These are phyloP conservation scores for Leptodontidium sp. DNA, from an alignment of 2,329 filamentous ascomycete species.

Conservation along the genomic window DNA sequence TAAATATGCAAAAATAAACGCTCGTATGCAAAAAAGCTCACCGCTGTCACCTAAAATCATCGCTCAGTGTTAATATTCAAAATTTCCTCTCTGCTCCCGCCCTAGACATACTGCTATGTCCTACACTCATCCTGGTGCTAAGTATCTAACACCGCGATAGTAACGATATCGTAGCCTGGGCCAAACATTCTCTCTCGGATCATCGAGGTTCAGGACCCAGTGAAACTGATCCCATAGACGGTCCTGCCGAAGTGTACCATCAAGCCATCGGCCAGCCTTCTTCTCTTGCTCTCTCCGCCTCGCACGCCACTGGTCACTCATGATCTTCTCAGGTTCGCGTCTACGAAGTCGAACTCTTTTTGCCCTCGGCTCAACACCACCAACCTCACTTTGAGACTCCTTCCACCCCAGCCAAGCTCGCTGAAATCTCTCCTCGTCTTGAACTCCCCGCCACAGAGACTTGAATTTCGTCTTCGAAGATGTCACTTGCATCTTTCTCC, in stretches of 20 bases:
- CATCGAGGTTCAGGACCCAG: slow-evolving; percentile 37
- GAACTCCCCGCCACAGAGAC: background rate
- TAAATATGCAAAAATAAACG: background rate
- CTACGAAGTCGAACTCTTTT: background rate
- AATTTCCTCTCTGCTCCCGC: background rate
- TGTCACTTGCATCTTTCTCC: slow-evolving; percentile 6
- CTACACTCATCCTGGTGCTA: background rate
- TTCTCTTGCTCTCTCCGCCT: slow-evolving; percentile 36
- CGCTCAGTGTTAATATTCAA: background rate
- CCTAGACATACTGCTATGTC: no score
- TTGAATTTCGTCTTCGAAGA: slow-evolving; percentile 11
- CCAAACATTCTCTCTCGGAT: slow-evolving; percentile 16
- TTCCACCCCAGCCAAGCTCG: slow-evolving; percentile 14
- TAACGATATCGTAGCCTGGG: background rate
- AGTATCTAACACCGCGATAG: background rate
- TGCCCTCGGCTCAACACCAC: background rate
- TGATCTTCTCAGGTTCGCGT: slow-evolving; percentile 22
- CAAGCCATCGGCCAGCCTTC: slow-evolving; percentile 40
- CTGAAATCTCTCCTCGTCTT: slow-evolving; percentile 16
- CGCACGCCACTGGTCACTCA: slow-evolving; percentile 35
- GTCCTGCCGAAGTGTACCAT: slow-evolving; percentile 35
- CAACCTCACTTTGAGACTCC: background rate
- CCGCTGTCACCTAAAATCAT: background rate
- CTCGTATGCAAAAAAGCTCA: slow-evolving; percentile 7
- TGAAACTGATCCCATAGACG: slow-evolving; percentile 39